Evolutionary conservation across 139 green algal species (phyloP).

Genomic region (Closterium sp.): DNA sequence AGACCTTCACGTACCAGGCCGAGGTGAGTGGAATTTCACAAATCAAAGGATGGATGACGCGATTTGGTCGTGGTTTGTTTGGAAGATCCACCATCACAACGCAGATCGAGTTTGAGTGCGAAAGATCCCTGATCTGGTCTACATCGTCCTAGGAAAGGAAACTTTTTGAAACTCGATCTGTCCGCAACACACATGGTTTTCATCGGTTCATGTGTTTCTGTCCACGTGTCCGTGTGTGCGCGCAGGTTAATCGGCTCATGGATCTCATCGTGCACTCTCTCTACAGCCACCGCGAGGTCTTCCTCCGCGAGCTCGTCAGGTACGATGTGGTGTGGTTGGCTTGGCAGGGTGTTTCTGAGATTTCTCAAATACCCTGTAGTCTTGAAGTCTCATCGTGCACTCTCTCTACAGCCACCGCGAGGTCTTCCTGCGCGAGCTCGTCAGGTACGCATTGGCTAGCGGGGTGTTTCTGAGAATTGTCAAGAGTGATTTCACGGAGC

Average conservation of each 20-base stretch:
- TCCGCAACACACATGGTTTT: too few species aligned
- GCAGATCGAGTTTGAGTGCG: too few species aligned
- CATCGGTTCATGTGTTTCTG: neutral
- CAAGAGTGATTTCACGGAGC: too few species aligned
- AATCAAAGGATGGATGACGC: too few species aligned
- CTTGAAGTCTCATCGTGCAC: slow-evolving; percentile 89
- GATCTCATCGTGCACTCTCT: slow-evolving; percentile 98
- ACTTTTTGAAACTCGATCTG: too few species aligned
- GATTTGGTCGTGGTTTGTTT: too few species aligned
- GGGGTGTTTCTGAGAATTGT: too few species aligned
- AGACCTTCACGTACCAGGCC: slow-evolving; percentile 48
- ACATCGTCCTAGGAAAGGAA: too few species aligned
- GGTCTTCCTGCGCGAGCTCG: slow-evolving; percentile 58
- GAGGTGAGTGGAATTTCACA: slow-evolving; percentile 32
- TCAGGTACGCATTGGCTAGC: slow-evolving; percentile 25
- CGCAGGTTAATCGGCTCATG: slow-evolving; percentile 85
- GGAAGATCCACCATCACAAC: too few species aligned
- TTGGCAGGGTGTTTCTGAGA: too few species aligned
- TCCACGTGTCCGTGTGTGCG: neutral
- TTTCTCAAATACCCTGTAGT: too few species aligned
- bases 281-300: slow-evolving; percentile 74
- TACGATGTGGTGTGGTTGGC: neutral
- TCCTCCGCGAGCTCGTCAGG: slow-evolving; percentile 54
- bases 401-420: slow-evolving; percentile 82
- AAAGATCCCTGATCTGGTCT: too few species aligned